Base-by-base conservation (phyloP, 2,329 filamentous ascomycete genomes). In the Aureobasidium pullulans region DNA sequence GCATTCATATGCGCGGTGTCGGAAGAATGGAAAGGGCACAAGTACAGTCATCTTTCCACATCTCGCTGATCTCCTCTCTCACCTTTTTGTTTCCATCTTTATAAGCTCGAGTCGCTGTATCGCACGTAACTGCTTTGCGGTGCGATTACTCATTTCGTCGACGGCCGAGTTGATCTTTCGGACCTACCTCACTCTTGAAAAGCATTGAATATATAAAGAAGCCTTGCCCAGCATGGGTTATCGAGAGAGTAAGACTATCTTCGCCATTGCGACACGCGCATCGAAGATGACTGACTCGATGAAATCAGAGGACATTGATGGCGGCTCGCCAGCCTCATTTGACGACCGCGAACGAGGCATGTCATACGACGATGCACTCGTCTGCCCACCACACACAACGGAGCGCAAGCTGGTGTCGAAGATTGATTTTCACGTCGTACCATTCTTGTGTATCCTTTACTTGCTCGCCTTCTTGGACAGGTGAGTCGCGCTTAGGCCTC, bases 381-480 rank as follows among this genome's bases (percentile, higher is more conserved):
- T 75, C 16, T 80, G 78, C 63, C 78, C 78, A 8, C 66, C 77
- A 28, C 75, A 78, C 61, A 80, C 77, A 4, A 80, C 78, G 1
- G 78, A 80, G 65, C 65, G 72, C 48, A 74, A 74, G 63, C 67
- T 80, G 39, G 68, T 72, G 16, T 66, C 68, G 32, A 72, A 70
- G 60, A 79, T 80, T 58, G 78, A 81, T 59, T 66, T 75, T 5
- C 76, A 74, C 57, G 75, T 81, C 29, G 71, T 81, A 23, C 78
- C 78, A 0, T 78, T 75, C 42, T 70, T 81, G 29, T 79, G 76
- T 60, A 73, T 81, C 61, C 71, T 81, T 63, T 81, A 80, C 62
- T 68, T 80, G n/a, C 66, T 79, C 13, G 75, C 76, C 6, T 78
- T 78, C 60, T 65, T 78, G n/a, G 76, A 78, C 59, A 68, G 75